phyloP scores from a whole-genome alignment of 768 basidiomycete species.

The Cytidiella melzeri region DNA sequence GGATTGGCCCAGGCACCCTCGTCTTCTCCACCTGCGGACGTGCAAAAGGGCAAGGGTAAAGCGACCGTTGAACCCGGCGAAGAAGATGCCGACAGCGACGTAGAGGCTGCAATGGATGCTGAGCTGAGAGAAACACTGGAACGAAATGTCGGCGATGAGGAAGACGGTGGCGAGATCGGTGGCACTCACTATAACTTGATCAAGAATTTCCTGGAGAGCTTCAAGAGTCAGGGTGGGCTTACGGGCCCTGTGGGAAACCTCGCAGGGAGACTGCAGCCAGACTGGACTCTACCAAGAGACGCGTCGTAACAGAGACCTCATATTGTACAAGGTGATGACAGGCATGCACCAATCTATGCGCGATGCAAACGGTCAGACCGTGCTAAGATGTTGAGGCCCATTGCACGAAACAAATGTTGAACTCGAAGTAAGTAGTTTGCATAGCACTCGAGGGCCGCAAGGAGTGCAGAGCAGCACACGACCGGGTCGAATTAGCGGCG shows the following conservation, averaged over 20 bases:
- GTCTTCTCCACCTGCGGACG: constrained; percentile 8
- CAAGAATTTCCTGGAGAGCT: constrained; percentile 96
- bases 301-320: constrained; percentile 26
- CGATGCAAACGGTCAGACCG: background rate
- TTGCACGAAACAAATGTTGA: too few species aligned
- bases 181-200: constrained; percentile 84
- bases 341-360: background rate
- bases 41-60: constrained; percentile 43
- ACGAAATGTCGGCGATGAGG: constrained; percentile 14
- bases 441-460: too few species aligned
- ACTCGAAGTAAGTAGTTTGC: too few species aligned
- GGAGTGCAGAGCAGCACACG: too few species aligned
- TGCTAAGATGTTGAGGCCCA: background rate
- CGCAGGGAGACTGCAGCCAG: constrained; percentile 75
- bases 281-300: constrained; percentile 70
- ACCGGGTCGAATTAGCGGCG: too few species aligned
- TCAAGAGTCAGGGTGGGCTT: constrained; percentile 84
- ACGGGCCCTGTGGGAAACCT: constrained; percentile 91
- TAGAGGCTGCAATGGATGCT: constrained; percentile 85
- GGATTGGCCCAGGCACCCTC: constrained; percentile 7
- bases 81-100: constrained; percentile 33
- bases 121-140: constrained; percentile 68
- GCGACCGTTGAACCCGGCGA: constrained; percentile 26
- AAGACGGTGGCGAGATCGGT: constrained; percentile 47
- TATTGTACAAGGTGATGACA: too few species aligned